Conservation (phyloP, 768 basidiomycete genomes). For the Auricularia cornea region DNA sequence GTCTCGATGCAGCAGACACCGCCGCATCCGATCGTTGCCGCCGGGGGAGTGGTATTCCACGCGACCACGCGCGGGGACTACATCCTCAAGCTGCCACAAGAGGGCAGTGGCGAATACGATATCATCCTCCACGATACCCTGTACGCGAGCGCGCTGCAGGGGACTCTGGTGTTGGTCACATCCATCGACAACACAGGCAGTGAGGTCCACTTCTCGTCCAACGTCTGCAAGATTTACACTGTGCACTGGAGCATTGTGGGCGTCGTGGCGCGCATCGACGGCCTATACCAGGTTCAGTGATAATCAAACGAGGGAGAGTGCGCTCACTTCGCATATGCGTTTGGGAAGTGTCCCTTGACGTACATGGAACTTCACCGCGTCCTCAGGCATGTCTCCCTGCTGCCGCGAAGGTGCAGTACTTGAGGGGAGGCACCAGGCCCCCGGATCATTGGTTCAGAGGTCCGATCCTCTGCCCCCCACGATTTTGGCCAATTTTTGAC, state of each 20-base stretch:
- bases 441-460: too few species aligned
- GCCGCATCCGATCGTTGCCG: neutral
- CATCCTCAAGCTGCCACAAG: neutral
- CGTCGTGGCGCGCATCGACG: neutral
- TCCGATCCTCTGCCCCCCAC: too few species aligned
- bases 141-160: neutral
- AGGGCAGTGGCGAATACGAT: neutral
- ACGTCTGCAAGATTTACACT: neutral
- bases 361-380: neutral
- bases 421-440: neutral
- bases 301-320: neutral
- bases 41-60: neutral
- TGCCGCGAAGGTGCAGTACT: too few species aligned
- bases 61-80: neutral
- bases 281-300: neutral
- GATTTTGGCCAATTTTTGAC: too few species aligned
- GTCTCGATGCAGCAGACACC: neutral
- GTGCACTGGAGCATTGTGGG: neutral
- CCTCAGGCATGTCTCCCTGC: neutral
- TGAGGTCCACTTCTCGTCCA: neutral
- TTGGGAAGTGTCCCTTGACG: neutral
- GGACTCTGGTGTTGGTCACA: neutral
- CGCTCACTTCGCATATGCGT: neutral
- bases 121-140: neutral
- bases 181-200: neutral